Base-by-base conservation (phyloP, 495 filamentous ascomycete species). In the Jackrogersella minutella region DNA sequence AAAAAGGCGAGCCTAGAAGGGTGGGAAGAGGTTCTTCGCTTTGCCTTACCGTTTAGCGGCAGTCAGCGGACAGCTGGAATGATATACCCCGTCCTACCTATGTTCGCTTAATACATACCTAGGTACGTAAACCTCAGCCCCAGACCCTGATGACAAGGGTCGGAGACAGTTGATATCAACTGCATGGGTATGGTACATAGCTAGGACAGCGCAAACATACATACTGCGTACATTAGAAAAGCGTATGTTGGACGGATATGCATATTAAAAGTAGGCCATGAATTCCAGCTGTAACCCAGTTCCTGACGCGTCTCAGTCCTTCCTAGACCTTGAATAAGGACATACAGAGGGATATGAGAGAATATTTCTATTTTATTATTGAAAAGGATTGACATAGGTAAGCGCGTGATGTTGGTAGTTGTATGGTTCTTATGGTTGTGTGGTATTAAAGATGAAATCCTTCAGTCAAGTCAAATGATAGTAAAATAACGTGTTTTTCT, bases 181-280 rank as follows among this genome's bases (percentile, higher is more conserved):
- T 47, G 40, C 67, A 59, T 62, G 52, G 58, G 57, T 66, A 52
- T 31, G 50, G 56, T 52, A 30, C 43, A 57, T 52, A 51, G 56
- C 52, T 62, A 59, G 34, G 57, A 58, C 67, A 49, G 62, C 56
- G 31, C 39, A 66, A 53, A 41, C 62, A 66, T 54, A 36, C 67
- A n/a, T n/a, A n/a, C n/a, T n/a, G n/a, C n/a, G n/a, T n/a, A n/a
- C n/a, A n/a, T n/a, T n/a, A n/a, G 62, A 34, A 52, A 70, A 62
- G 61, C 26, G 67, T 70, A 62, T 66, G 67, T 58, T 70, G 47
- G 8, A 1, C 39, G 24, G 31, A 39, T 43, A 58, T 41, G 36
- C 11, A 16, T 17, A 41, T 6, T 21, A 19, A 11, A 58, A 53
- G 52, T 69, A 37, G 55, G 33, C 43, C 30, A 43, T 47, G 52